Evolutionary conservation across 2,329 filamentous ascomycete genomes (phyloP), one percentile per base, ranked within the genome.

Genomic region (Rhinocladiella similis): DNA sequence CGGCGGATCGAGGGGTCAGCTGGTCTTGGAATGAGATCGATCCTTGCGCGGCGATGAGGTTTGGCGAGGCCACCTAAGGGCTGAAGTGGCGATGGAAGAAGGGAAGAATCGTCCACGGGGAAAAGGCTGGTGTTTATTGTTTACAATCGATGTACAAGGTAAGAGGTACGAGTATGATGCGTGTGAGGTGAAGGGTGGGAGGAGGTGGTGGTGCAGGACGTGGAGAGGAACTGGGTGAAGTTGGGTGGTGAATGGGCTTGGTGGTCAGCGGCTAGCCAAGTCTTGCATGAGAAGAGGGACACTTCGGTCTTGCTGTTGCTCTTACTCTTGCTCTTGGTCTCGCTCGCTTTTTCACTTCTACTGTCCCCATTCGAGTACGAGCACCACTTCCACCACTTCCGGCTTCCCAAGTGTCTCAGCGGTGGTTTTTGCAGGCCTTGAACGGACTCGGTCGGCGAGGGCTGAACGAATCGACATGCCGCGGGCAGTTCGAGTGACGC

Each of bases 1-100:
- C 56, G 49, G 47, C 43, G 50, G 54, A 49, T 53, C 52, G 48
- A 53, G 50, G 53, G 53, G 59, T 20, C 46, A 20, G 29, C 20
- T 53, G 22, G 22, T 46, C 9, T n/a, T 12, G 29, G 47, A 18
- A 41, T 35, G 18, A 25, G 18, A 35, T 49, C 35, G 38, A 50
- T 22, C 39, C 33, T 22, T 12, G 22, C 3, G n/a, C 25, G 7
- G 43, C 12, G 43, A n/a, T 29, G 43, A 27, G 7, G 7, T 29
- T 29, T 7, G 43, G 14, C 43, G 38, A 50, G 39, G 33, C 41
- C 29, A 33, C 29, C 29, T 9, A 33, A 33, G 29, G 29, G 29
- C 29, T 33, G 10, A 3, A 10, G 10, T 33, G 29, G 29, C 29
- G 29, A 33, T 7, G 22, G 29, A 33, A 33, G 29, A 33, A 33